phyloP scores from a whole-genome alignment of 345 rosid species.

The Firmiana major region DNA sequence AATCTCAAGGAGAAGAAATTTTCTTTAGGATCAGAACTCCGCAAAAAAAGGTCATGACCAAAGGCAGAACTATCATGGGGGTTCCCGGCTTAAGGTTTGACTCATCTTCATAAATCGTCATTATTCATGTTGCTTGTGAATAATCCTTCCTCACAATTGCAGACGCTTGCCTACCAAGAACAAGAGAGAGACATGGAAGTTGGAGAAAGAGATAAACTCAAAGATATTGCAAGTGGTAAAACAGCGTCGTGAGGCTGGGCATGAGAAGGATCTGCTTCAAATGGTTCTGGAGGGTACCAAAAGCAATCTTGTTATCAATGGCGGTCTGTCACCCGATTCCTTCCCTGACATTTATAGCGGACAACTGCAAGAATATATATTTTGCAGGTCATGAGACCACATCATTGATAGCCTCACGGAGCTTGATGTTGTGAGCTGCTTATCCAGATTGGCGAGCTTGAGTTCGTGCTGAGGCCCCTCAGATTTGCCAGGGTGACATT shows the following conservation, averaged over 20 bases:
- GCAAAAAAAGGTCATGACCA: constrained; percentile 28
- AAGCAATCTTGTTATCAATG: neutral
- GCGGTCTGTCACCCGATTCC: neutral
- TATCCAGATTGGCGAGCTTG: constrained; percentile 45
- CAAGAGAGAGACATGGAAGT: constrained; percentile 36
- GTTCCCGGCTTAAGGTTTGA: constrained; percentile 25
- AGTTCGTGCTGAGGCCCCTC: constrained; percentile 30
- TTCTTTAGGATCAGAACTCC: constrained; percentile 32
- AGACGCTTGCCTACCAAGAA: constrained; percentile 31
- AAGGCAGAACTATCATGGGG: constrained; percentile 15
- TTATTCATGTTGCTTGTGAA: neutral
- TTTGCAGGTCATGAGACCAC: constrained; percentile 47
- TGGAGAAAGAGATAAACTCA: constrained; percentile 27
- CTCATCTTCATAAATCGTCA: too few species aligned
- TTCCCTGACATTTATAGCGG: constrained; percentile 24
- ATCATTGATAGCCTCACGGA: constrained; percentile 31
- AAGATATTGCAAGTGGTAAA: constrained; percentile 29
- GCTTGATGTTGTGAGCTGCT: constrained; percentile 30
- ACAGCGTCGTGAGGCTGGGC: constrained; percentile 7
- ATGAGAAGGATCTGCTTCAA: constrained; percentile 37
- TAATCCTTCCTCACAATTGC: neutral
- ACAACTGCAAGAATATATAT: constrained; percentile 45
- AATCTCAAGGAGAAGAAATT: constrained; percentile 42
- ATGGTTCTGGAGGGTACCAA: constrained; percentile 31
- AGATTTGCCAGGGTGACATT: neutral